A percentile compares a stretch with the other conserved stretches of the same genome.
Conservation (phyloP, 208 protist genomes). For the Wallacemonas sp. region DNA sequence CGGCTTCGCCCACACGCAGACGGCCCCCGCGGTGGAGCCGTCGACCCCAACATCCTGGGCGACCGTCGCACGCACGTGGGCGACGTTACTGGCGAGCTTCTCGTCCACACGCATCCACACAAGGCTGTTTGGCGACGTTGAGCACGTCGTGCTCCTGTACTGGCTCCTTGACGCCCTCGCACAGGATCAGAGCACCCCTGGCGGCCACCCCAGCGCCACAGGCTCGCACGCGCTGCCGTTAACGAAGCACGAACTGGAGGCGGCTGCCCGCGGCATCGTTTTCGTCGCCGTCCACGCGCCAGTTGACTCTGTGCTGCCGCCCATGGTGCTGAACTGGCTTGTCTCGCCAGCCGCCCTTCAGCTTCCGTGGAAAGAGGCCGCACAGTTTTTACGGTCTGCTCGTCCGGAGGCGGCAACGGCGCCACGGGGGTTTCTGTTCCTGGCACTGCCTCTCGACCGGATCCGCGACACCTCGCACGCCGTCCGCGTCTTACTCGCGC, state of each 20-base stretch:
- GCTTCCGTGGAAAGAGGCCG: conserved; percentile 27
- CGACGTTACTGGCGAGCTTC: background rate
- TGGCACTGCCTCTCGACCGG: conserved; percentile 12
- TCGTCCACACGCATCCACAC: background rate
- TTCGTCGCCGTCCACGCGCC: conserved; percentile 15
- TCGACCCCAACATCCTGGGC: background rate
- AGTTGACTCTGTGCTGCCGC: conserved; percentile 19
- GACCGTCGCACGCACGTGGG: background rate
- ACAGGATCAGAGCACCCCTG: background rate
- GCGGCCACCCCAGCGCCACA: too few species aligned
- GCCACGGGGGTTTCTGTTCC: conserved; percentile 10
- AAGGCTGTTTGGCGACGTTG: background rate
- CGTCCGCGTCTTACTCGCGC: conserved; percentile 8
- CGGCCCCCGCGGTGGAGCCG: background rate
- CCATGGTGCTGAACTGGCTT: conserved; percentile 50
- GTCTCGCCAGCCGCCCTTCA: conserved; percentile 10
- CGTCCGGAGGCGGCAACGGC: background rate
- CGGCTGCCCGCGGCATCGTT: conserved; percentile 1
- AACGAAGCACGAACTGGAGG: background rate
- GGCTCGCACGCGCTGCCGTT: background rate
- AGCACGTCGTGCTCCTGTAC: conserved; percentile 5
- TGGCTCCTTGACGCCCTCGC: conserved; percentile 1
- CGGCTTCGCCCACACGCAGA: too few species aligned
- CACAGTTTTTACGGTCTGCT: conserved; percentile 9
- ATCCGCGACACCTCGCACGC: background rate